A percentile compares a stretch with the other conserved stretches of the same genome.
Evolutionary conservation across 139 green algal genomes (phyloP).

Genomic region (Trebouxia sp.): DNA sequence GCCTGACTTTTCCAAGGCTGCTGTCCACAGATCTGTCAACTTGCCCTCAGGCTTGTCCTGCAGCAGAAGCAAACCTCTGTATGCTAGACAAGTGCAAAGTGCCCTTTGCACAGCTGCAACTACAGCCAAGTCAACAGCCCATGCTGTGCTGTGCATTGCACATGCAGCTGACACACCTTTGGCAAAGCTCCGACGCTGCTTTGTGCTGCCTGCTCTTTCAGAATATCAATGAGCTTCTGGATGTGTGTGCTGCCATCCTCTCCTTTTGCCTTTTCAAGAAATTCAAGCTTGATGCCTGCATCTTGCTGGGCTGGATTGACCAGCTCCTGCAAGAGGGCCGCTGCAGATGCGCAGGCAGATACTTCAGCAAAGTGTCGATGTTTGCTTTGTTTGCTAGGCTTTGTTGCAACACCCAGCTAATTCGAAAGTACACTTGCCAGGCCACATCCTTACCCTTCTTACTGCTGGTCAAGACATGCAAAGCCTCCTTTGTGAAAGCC

Average conservation of each 20-base stretch:
- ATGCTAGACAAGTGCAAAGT: background rate
- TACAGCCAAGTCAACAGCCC: background rate
- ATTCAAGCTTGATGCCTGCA: slow-evolving; percentile 52
- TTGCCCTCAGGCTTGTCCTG: slow-evolving; percentile 74
- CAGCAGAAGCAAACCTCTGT: background rate
- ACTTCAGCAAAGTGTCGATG: background rate
- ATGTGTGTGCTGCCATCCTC: slow-evolving; percentile 74
- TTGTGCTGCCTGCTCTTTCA: slow-evolving; percentile 38
- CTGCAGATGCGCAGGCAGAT: slow-evolving; percentile 33
- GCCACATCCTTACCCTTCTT: slow-evolving; percentile 80
- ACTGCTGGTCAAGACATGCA: slow-evolving; percentile 81
- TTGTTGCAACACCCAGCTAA: background rate
- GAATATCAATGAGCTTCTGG: slow-evolving; percentile 52
- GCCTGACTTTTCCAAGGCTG: slow-evolving; percentile 37
- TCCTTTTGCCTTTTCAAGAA: slow-evolving; percentile 78
- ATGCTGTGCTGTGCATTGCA: background rate
- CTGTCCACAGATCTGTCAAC: slow-evolving; percentile 58
- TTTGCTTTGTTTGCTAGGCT: background rate
- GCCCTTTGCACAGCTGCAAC: too few species aligned
- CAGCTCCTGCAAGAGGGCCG: slow-evolving; percentile 65
- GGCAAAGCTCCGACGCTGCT: slow-evolving; percentile 62
- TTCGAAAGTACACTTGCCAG: background rate
- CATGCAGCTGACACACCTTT: slow-evolving; percentile 48
- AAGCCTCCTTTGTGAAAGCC: slow-evolving; percentile 68
- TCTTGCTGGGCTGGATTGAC: slow-evolving; percentile 33